Evolutionary conservation across 2,329 filamentous ascomycete species (phyloP).

Genomic region (Diplodia sapinea): DNA sequence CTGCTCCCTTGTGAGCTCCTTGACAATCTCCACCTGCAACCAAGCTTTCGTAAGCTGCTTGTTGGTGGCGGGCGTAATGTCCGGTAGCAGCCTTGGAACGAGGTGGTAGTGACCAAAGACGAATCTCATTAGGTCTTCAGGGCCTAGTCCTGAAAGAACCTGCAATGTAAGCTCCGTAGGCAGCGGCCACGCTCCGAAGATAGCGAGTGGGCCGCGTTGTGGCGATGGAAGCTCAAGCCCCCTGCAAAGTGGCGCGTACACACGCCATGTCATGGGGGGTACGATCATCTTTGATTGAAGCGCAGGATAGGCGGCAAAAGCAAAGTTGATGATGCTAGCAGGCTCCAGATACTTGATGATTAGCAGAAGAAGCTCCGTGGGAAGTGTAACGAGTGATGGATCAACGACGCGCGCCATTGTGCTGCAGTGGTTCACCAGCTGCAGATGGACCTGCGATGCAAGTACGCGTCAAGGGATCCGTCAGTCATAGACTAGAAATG

Average conservation of each 20-base stretch:
- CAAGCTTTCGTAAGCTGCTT: conserved; percentile 28
- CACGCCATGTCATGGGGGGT: conserved; percentile 38
- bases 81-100: conserved; percentile 4
- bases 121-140: conserved; percentile 43
- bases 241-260: conserved; percentile 34
- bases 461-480: background rate
- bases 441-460: background rate
- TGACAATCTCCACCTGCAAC: conserved; percentile 30
- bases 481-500: conserved; percentile 1
- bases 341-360: conserved; percentile 51
- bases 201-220: conserved; percentile 13
- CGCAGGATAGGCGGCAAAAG: conserved; percentile 54
- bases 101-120: conserved; percentile 34
- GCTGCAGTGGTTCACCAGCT: background rate
- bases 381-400: conserved; percentile 41
- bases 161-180: conserved; percentile 46
- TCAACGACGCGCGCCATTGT: conserved; percentile 8
- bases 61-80: conserved; percentile 12
- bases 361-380: conserved; percentile 54
- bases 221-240: conserved; percentile 31
- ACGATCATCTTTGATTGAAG: conserved; percentile 49
- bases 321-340: conserved; percentile 53
- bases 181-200: conserved; percentile 33
- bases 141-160: conserved; percentile 42
- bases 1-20: conserved; percentile 17